These are phyloP conservation scores for Pseudogymnoascus sp. DNA, from an alignment of 2,329 filamentous ascomycete genomes.

Conservation along the genomic window DNA sequence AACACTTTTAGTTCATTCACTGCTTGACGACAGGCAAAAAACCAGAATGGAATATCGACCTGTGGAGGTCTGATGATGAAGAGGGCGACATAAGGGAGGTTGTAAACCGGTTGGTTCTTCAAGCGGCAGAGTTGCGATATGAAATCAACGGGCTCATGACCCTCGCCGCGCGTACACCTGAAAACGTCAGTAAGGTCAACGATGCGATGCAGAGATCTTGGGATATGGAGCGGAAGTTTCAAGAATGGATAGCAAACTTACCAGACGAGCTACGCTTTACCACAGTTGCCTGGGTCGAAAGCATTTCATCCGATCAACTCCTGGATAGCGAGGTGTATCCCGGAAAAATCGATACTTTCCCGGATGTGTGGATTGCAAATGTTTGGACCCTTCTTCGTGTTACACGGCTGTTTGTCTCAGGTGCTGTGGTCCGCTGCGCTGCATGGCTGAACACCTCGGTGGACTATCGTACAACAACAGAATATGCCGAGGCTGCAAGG, in stretches of 20 bases:
- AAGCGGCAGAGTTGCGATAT: constrained; percentile 47
- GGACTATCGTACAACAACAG: constrained; percentile 55
- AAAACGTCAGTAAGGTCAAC: constrained; percentile 44
- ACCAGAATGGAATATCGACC: constrained; percentile 47
- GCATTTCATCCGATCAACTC: constrained; percentile 45
- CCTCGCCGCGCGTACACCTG: constrained; percentile 38
- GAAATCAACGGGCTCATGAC: constrained; percentile 46
- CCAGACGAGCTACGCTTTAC: constrained; percentile 44
- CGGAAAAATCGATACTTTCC: constrained; percentile 52
- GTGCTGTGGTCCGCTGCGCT: constrained; percentile 49
- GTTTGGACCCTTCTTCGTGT: constrained; percentile 50
- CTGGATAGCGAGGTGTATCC: constrained; percentile 49
- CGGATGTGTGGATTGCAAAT: constrained; percentile 51
- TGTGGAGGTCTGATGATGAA: constrained; percentile 50
- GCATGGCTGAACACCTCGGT: constrained; percentile 54
- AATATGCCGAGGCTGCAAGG: constrained; percentile 49
- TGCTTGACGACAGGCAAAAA: constrained; percentile 46
- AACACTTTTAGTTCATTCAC: constrained; percentile 50
- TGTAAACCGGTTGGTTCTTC: constrained; percentile 39
- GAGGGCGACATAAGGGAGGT: constrained; percentile 41
- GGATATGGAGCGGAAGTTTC: constrained; percentile 44
- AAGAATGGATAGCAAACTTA: constrained; percentile 43
- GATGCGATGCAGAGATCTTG: constrained; percentile 46
- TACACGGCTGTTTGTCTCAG: constrained; percentile 46
- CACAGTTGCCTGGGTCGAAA: constrained; percentile 50